A percentile compares a stretch with the other conserved stretches of the same genome.
Evolutionary conservation across 2,329 filamentous ascomycete genomes (phyloP).

Genomic region (Microcera coccophila): DNA sequence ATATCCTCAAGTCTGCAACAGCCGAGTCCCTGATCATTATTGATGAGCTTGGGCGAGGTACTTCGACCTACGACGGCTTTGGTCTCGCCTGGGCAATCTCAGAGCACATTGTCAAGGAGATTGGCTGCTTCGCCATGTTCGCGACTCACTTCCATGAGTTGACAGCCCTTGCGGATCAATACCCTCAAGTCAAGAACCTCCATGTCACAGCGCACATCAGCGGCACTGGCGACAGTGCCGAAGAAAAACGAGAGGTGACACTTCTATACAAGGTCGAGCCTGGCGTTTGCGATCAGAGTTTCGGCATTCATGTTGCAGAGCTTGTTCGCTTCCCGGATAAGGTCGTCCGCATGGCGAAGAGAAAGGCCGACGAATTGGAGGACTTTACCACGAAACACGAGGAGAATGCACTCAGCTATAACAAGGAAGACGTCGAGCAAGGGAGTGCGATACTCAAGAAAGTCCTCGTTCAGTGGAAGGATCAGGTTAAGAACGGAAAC

Average conservation of each 20-base stretch:
- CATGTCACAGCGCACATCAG: constrained; percentile 94
- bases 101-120: constrained; percentile 94
- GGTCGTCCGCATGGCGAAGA: constrained; percentile 98
- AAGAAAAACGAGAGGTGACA: constrained; percentile 76
- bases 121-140: constrained; percentile 90
- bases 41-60: constrained; percentile 93
- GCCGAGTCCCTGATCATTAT: constrained; percentile 97
- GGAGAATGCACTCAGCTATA: constrained; percentile 57
- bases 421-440: constrained; percentile 82
- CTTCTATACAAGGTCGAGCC: constrained; percentile 95
- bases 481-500: constrained; percentile 57
- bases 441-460: constrained; percentile 82
- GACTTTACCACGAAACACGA: constrained; percentile 85
- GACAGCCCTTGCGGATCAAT: constrained; percentile 81
- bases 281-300: constrained; percentile 93
- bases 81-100: constrained; percentile 99
- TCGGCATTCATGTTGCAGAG: constrained; percentile 97
- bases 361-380: constrained; percentile 96
- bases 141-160: constrained; percentile 98
- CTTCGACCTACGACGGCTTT: constrained; percentile 97
- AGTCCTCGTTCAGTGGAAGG: constrained; percentile 81
- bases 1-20: constrained; percentile 95
- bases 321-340: constrained; percentile 94
- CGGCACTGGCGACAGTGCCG: constrained; percentile 39
- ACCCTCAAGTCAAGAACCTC: constrained; percentile 84